Evolutionary conservation across 306 rosid species (phyloP).

Genomic region (Cicer arietinum): DNA sequence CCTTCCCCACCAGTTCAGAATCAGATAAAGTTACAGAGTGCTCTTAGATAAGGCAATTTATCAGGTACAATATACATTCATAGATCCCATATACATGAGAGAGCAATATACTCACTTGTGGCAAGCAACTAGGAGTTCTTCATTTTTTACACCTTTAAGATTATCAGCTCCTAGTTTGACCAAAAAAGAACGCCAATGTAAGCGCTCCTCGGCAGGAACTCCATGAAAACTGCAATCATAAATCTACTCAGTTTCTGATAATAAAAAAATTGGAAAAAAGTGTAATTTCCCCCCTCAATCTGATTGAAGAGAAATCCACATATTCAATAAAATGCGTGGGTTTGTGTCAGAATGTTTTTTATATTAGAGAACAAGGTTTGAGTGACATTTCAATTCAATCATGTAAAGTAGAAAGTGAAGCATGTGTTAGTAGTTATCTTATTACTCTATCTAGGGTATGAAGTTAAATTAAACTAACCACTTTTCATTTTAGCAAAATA

Average conservation of each 20-base stretch:
- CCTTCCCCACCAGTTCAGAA: conserved; percentile 9
- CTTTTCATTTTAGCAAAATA: neutral
- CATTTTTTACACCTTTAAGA: conserved; percentile 87
- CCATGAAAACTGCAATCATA: conserved; percentile 78
- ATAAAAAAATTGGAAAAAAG: conserved; percentile 19
- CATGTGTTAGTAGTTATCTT: neutral
- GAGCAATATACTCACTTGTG: conserved; percentile 71
- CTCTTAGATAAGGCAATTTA: conserved; percentile 27
- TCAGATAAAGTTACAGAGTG: conserved; percentile 6
- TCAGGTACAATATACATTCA: neutral
- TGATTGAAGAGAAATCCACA: neutral
- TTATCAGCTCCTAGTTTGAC: conserved; percentile 95
- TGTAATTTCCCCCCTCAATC: neutral
- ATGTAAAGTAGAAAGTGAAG: neutral
- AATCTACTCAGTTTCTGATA: neutral
- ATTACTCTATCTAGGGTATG: conserved; percentile 7
- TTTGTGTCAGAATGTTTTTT: neutral
- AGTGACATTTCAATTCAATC: conserved; percentile 27
- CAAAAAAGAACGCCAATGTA: conserved; percentile 95
- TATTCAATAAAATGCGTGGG: neutral
- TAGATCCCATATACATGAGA: conserved; percentile 1
- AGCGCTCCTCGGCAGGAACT: conserved; percentile 91
- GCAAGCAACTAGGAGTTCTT: conserved; percentile 94
- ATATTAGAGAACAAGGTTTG: neutral
- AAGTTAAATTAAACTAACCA: neutral